Percentiles rank a stretch among this genome's conserved stretches.
Evolutionary conservation across 2,329 filamentous ascomycete species (phyloP).

Genomic region (Pseudogymnoascus sp.): DNA sequence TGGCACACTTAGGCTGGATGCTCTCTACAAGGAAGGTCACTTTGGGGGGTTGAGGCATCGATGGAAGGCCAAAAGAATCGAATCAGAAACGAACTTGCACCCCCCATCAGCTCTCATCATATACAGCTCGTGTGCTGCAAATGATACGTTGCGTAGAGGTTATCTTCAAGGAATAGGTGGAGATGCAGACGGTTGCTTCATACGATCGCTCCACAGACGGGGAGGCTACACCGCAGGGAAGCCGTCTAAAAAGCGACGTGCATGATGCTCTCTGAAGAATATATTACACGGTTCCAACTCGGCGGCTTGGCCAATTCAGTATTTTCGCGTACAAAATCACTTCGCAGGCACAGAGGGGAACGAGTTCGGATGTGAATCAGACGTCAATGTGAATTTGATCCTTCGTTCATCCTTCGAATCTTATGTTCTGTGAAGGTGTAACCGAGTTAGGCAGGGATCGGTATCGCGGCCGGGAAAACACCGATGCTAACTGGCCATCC

Average conservation of each 20-base stretch:
- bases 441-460: background rate
- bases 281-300: background rate
- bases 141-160: background rate
- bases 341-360: background rate
- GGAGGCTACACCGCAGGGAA: background rate
- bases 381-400: background rate
- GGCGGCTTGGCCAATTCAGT: background rate
- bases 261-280: background rate
- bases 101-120: background rate
- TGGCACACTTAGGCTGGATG: too few relatives aligned
- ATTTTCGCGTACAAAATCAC: background rate
- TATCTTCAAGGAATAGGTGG: background rate
- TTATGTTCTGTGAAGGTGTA: background rate
- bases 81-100: background rate
- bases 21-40: background rate
- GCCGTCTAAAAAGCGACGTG: background rate
- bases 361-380: background rate
- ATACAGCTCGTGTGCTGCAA: background rate
- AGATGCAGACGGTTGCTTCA: background rate
- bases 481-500: background rate
- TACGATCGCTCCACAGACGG: background rate
- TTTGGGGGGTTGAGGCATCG: background rate
- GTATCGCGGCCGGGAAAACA: background rate
- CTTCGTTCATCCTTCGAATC: background rate
- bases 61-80: background rate